Conservation (phyloP, 2,329 filamentous ascomycete species). For the Verticillium zaregamsianum region DNA sequence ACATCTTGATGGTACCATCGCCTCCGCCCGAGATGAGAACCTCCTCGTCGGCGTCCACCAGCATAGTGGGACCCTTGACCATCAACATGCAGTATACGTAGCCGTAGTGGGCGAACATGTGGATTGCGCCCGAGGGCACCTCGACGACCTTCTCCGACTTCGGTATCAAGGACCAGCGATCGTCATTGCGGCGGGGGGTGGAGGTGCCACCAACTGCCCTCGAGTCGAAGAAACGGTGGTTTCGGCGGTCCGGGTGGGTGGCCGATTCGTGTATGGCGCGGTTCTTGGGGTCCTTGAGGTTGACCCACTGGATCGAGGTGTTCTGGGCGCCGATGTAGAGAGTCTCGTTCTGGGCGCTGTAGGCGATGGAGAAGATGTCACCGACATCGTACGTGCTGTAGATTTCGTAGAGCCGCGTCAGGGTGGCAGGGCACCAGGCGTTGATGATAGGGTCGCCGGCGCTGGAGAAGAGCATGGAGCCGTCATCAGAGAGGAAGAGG, state of each 20-base stretch:
- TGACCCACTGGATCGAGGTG: constrained; percentile 90
- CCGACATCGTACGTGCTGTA: constrained; percentile 93
- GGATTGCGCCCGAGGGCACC: constrained; percentile 75
- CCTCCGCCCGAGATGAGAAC: constrained; percentile 87
- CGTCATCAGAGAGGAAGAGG: constrained; percentile 73
- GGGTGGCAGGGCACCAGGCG: constrained; percentile 78
- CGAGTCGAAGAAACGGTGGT: constrained; percentile 91
- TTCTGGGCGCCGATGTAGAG: constrained; percentile 93
- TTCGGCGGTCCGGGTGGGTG: constrained; percentile 70
- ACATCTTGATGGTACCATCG: constrained; percentile 93
- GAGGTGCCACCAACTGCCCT: constrained; percentile 76
- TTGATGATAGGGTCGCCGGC: constrained; percentile 93
- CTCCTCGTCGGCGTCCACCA: constrained; percentile 70
- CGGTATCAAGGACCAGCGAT: constrained; percentile 51
- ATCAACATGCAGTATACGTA: constrained; percentile 97
- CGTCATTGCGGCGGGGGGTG: constrained; percentile 67
- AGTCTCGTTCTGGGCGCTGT: constrained; percentile 73
- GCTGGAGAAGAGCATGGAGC: constrained; percentile 79
- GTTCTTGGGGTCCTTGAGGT: constrained; percentile 60
- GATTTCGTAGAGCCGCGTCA: constrained; percentile 79
- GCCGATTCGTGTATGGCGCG: constrained; percentile 58
- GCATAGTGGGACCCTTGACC: constrained; percentile 61
- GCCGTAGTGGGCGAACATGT: constrained; percentile 88
- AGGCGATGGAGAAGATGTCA: constrained; percentile 93
- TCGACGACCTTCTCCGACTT: constrained; percentile 61